A percentile compares a stretch with the other conserved stretches of the same genome.
Evolutionary conservation across 176 grass and related monocot species (phyloP).

Genomic region (Coix lacrymajobi): DNA sequence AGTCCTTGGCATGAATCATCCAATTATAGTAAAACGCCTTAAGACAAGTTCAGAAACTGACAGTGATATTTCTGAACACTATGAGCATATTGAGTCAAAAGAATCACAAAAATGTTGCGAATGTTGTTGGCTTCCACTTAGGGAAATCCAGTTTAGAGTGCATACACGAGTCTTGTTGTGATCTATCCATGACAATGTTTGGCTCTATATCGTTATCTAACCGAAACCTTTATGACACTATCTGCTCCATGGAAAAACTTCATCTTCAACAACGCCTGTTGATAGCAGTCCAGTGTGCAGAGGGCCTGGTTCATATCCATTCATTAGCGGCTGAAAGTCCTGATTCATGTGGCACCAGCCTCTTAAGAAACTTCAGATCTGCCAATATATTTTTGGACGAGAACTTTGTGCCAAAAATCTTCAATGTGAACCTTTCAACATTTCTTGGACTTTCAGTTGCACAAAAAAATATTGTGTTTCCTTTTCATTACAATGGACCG

Average conservation of each 20-base stretch:
- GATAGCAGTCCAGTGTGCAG: neutral
- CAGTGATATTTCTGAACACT: neutral
- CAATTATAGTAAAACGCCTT: neutral
- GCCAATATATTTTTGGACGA: neutral
- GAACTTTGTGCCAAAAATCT: neutral
- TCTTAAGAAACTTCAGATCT: neutral
- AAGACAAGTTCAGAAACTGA: neutral
- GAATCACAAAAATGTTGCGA: neutral
- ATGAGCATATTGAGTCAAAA: neutral
- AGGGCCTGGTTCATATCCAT: constrained; percentile 1
- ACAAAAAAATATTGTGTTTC: neutral
- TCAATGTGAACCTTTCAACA: neutral
- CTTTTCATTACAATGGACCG: too few species aligned
- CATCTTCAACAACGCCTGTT: neutral
- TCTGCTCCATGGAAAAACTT: neutral
- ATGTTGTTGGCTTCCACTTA: constrained; percentile 5
- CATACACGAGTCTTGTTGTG: neutral
- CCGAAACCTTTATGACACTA: neutral
- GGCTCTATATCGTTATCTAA: neutral
- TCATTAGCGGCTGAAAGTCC: neutral
- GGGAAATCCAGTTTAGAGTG: neutral
- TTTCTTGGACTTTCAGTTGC: neutral
- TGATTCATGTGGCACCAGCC: neutral
- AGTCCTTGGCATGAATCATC: neutral
- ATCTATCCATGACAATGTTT: neutral